phyloP scores from a whole-genome alignment of 2,329 filamentous ascomycete genomes.

The Trichophyton schoenleinii region DNA sequence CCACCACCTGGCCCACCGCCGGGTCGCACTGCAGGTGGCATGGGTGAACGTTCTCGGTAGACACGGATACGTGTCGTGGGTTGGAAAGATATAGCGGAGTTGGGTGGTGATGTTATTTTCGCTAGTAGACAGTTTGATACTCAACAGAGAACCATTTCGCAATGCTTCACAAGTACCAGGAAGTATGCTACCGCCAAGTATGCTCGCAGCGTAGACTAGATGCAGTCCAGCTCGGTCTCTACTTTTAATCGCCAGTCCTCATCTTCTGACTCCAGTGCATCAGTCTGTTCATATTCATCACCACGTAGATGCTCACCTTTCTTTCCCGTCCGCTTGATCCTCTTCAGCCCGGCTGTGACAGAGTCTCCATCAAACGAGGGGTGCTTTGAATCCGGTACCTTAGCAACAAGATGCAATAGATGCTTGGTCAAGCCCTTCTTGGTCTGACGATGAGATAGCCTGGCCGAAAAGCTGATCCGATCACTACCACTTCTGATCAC shows the following conservation, averaged over 20 bases:
- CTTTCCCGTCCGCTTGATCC: slow-evolving; percentile 45
- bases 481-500: slow-evolving; percentile 20
- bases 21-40: not conserved
- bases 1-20: not conserved
- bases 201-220: not conserved
- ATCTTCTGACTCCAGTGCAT: slow-evolving; percentile 18
- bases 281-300: slow-evolving; percentile 9
- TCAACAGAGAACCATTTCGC: too few relatives aligned
- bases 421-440: slow-evolving; percentile 24
- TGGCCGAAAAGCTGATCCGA: slow-evolving; percentile 28
- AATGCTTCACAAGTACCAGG: too few relatives aligned
- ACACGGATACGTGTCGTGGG: too few relatives aligned
- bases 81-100: too few relatives aligned
- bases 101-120: too few relatives aligned
- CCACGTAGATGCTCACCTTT: slow-evolving; percentile 42
- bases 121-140: not conserved
- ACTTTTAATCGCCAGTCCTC: slow-evolving; percentile 30
- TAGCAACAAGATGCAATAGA: slow-evolving; percentile 35
- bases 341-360: slow-evolving; percentile 31
- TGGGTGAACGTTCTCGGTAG: too few relatives aligned
- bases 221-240: not conserved
- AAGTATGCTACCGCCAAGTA: not conserved
- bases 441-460: slow-evolving; percentile 32
- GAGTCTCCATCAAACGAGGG: slow-evolving; percentile 22
- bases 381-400: slow-evolving; percentile 27